Conservation (phyloP, 2,329 filamentous ascomycete genomes). For the Endothia cerciana region DNA sequence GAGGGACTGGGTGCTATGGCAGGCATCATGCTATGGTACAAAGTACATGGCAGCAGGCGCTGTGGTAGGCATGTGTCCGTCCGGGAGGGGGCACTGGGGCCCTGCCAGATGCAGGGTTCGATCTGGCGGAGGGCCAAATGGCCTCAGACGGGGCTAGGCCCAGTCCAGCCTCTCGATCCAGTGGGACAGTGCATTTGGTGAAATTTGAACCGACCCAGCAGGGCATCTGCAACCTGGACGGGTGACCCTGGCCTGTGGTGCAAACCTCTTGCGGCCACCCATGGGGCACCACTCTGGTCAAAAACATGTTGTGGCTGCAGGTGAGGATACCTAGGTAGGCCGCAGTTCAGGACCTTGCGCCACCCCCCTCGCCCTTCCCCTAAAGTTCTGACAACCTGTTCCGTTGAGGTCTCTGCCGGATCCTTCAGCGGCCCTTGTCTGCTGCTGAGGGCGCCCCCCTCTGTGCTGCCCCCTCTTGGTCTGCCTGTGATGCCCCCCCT, state of each 20-base stretch:
- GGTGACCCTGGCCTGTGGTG: too few species aligned
- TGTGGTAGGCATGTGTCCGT: too few species aligned
- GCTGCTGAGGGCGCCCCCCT: background rate
- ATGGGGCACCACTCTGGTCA: too few species aligned
- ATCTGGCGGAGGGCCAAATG: background rate
- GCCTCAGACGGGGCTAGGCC: background rate
- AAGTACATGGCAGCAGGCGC: too few species aligned
- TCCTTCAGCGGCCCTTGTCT: too few species aligned
- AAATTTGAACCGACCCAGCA: background rate
- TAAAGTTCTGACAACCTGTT: background rate
- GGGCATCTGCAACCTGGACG: background rate
- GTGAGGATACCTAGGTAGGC: too few species aligned
- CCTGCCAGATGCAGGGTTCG: slow-evolving; percentile 16
- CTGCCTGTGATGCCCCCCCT: background rate
- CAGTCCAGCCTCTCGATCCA: background rate
- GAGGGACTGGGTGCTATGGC: background rate
- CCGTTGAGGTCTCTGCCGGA: background rate
- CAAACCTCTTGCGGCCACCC: too few species aligned
- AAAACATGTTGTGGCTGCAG: too few species aligned
- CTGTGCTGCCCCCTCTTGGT: background rate
- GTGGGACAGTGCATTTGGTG: background rate
- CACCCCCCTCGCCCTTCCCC: background rate
- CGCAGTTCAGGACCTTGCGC: too few species aligned
- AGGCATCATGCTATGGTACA: background rate
- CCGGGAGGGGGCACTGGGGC: background rate